Conservation (phyloP, 106 monocot species). For the Dendrobium huoshanense region DNA sequence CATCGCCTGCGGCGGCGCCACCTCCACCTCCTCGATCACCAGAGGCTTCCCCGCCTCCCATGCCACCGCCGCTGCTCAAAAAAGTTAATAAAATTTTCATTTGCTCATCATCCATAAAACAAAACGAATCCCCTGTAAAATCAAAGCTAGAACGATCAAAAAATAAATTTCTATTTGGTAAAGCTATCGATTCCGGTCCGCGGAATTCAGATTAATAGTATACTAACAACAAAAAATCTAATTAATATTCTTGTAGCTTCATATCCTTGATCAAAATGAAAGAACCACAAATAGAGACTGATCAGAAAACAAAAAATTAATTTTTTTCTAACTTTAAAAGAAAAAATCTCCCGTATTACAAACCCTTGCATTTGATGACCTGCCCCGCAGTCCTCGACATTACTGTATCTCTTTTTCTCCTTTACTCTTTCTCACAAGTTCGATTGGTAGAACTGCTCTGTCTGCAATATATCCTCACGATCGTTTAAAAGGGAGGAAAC, state of each 20-base stretch:
- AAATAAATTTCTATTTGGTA: not conserved
- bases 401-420: constrained; percentile 8
- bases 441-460: not conserved
- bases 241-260: not conserved
- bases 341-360: not conserved
- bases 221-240: not conserved
- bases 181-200: not conserved
- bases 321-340: not conserved
- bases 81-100: not conserved
- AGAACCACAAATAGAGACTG: not conserved
- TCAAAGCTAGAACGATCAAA: not conserved
- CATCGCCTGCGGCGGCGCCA: constrained; percentile 62
- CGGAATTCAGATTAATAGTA: not conserved
- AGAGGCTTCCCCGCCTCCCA: constrained; percentile 84
- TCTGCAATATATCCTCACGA: no score
- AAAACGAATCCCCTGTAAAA: not conserved
- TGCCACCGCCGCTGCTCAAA: constrained; percentile 56
- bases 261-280: no score
- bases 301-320: not conserved
- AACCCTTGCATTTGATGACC: constrained; percentile 64
- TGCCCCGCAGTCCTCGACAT: constrained; percentile 50
- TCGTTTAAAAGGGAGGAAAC: no score
- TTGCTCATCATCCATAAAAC: not conserved
- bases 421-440: not conserved
- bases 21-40: constrained; percentile 74